phyloP scores from a whole-genome alignment of 306 rosid genomes.

The Fagus crenata region DNA sequence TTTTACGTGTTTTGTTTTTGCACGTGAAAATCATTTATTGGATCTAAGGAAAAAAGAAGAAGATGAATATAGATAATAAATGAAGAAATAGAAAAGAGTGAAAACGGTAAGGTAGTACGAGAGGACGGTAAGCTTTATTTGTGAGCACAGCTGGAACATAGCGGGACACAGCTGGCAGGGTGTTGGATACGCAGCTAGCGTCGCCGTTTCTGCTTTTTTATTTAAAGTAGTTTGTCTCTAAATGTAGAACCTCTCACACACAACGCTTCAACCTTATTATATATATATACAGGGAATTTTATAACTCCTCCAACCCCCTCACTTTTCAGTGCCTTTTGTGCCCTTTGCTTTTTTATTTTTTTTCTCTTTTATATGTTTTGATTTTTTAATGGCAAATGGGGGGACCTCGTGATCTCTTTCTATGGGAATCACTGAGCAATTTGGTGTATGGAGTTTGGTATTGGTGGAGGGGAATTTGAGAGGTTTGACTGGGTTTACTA shows the following conservation, averaged over 20 bases:
- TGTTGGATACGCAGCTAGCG: constrained; percentile 43
- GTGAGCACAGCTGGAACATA: constrained; percentile 48
- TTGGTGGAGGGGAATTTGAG: neutral
- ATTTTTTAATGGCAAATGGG: neutral
- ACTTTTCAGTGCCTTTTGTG: constrained; percentile 9
- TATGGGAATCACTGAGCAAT: neutral
- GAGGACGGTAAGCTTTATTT: constrained; percentile 12
- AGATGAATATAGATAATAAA: no score
- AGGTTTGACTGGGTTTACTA: neutral
- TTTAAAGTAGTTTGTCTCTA: constrained; percentile 2
- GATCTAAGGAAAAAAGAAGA: neutral
- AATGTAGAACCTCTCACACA: neutral
- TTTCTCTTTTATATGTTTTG: no score
- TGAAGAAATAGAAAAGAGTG: constrained; percentile 1
- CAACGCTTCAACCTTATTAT: neutral
- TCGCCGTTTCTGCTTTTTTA: constrained; percentile 30
- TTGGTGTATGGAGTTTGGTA: neutral
- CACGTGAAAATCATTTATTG: neutral
- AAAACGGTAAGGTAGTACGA: constrained; percentile 17
- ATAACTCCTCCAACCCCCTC: neutral
- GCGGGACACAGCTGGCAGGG: constrained; percentile 62
- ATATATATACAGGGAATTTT: no score
- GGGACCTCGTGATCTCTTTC: neutral
- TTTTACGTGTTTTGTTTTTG: no score
- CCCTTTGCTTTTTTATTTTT: neutral